A percentile compares a stretch with the other conserved stretches of the same genome.
Conservation (phyloP, 1,284 basidiomycete species). For the Peniophora sp. region DNA sequence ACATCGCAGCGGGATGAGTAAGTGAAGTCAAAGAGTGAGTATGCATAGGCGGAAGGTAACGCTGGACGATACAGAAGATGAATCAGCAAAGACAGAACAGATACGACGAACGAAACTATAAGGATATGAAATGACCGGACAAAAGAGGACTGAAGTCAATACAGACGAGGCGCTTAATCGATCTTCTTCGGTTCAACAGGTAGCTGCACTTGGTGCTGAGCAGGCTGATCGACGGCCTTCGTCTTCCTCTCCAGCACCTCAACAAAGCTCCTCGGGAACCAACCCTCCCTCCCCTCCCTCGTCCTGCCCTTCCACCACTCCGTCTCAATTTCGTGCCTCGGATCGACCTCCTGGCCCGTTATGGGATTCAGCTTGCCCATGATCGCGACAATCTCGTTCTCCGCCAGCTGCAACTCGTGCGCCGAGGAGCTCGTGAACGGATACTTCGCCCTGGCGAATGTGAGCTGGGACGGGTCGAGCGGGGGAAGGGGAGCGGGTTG, state of each 20-base stretch:
- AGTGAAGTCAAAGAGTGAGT: no score
- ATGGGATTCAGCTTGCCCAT: slow-evolving; percentile 75
- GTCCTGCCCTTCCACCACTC: slow-evolving; percentile 98
- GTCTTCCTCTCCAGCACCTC: slow-evolving; percentile 55
- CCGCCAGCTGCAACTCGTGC: slow-evolving; percentile 76
- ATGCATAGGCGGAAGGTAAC: no score
- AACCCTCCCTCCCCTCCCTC: slow-evolving; percentile 89
- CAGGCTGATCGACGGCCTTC: slow-evolving; percentile 5
- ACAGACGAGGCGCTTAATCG: slow-evolving; percentile 21
- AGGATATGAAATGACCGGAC: no score
- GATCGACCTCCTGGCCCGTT: slow-evolving; percentile 62
- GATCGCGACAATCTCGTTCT: slow-evolving; percentile 94
- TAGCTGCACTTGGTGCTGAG: slow-evolving; percentile 14
- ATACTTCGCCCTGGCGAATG: slow-evolving; percentile 85
- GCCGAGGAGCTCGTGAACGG: slow-evolving; percentile 71
- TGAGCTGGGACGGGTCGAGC: slow-evolving; percentile 66
- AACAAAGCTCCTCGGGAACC: slow-evolving; percentile 94
- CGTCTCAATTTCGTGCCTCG: slow-evolving; percentile 62
- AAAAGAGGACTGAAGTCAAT: no score
- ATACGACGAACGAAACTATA: no score
- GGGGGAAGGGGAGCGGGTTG: slow-evolving; percentile 38
- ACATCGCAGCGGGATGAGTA: no score
- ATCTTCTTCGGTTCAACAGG: slow-evolving; percentile 30
- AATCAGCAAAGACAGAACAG: no score
- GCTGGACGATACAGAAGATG: no score